Conservation (phyloP, 2,329 filamentous ascomycete genomes). For the Ophiostoma sp. region DNA sequence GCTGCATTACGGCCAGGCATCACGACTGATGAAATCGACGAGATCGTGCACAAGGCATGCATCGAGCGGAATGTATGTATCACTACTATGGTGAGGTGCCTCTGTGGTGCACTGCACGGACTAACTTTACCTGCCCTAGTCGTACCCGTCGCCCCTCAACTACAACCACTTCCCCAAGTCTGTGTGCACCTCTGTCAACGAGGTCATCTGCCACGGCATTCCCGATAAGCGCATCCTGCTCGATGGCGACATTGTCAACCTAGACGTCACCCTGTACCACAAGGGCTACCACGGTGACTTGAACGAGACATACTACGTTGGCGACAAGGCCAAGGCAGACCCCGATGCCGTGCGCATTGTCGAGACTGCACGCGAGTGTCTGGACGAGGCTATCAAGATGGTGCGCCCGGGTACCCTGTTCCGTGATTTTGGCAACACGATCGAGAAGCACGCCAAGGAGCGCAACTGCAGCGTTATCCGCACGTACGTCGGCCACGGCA, state of each 20-base stretch:
- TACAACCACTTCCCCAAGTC: slow-evolving; percentile 98
- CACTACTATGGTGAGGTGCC: slow-evolving; percentile 48
- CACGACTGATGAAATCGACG: slow-evolving; percentile 91
- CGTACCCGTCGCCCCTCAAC: slow-evolving; percentile 90
- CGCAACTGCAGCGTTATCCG: slow-evolving; percentile 84
- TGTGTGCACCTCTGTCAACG: slow-evolving; percentile 91
- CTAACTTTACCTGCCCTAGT: not conserved
- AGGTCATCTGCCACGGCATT: slow-evolving; percentile 98
- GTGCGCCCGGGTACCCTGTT: slow-evolving; percentile 92
- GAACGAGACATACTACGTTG: slow-evolving; percentile 98
- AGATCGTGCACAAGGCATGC: slow-evolving; percentile 90
- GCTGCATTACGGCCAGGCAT: slow-evolving; percentile 81
- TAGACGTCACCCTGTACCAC: slow-evolving; percentile 92
- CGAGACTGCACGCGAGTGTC: slow-evolving; percentile 80
- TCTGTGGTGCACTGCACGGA: not conserved
- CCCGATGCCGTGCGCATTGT: slow-evolving; percentile 85
- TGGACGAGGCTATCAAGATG: slow-evolving; percentile 83
- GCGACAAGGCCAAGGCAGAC: slow-evolving; percentile 76
- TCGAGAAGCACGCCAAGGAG: slow-evolving; percentile 89
- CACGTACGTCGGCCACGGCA: slow-evolving; percentile 93
- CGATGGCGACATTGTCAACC: slow-evolving; percentile 95
- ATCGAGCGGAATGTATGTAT: slow-evolving; percentile 52
- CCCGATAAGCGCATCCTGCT: slow-evolving; percentile 81
- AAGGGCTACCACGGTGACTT: slow-evolving; percentile 92
- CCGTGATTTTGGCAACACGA: slow-evolving; percentile 87